These are phyloP conservation scores for Arxiozyma slooffiae DNA, from an alignment of 1,139 yeast genomes.

Conservation along the genomic window DNA sequence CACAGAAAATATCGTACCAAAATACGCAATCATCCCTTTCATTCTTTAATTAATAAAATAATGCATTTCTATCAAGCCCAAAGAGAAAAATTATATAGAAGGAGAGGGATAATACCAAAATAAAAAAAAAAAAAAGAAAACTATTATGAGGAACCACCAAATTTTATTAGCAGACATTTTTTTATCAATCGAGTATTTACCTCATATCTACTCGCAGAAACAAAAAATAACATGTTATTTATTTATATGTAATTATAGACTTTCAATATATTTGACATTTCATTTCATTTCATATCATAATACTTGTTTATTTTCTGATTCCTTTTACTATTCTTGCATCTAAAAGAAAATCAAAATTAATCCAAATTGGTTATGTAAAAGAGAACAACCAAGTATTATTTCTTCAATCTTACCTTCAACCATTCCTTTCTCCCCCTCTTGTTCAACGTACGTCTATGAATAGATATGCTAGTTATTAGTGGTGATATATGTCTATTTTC, in stretches of 20 bases:
- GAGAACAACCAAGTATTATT: background rate
- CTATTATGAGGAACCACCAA: background rate
- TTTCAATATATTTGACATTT: background rate
- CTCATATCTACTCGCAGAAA: background rate
- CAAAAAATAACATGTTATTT: no score
- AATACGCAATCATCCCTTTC: slow-evolving; percentile 34
- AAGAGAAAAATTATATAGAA: no score
- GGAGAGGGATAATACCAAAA: no score
- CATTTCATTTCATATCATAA: no score
- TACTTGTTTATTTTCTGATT: no score
- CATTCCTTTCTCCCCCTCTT: background rate
- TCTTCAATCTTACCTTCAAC: no score
- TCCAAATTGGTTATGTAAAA: no score
- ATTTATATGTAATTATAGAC: background rate
- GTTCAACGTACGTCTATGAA: background rate
- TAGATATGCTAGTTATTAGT: background rate
- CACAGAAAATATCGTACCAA: slow-evolving; percentile 26
- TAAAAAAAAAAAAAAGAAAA: no score
- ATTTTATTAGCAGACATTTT: no score
- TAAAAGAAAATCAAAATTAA: background rate
- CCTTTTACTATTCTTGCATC: background rate
- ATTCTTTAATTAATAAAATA: slow-evolving; percentile 22
- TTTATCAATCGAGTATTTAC: background rate
- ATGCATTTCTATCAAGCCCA: background rate
- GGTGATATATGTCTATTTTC: no score